These are phyloP conservation scores for Colletotrichum sp. DNA, from an alignment of 2,329 filamentous ascomycete species.

Conservation along the genomic window DNA sequence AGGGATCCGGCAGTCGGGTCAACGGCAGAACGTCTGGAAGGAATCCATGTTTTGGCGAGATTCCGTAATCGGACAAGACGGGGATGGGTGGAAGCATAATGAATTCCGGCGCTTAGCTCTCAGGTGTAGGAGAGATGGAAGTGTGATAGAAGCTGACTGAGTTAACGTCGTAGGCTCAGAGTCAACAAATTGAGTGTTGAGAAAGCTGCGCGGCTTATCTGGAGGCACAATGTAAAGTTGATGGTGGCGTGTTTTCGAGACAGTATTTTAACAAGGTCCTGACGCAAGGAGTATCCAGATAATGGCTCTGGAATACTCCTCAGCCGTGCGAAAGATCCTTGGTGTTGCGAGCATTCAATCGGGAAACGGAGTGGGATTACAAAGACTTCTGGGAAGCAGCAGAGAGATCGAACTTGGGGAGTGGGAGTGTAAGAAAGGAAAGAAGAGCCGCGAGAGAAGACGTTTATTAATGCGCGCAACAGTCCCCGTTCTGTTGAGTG, in stretches of 20 bases:
- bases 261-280: constrained; percentile 42
- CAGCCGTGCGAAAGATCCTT: constrained; percentile 56
- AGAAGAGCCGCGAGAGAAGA: background rate
- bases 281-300: constrained; percentile 71
- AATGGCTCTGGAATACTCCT: constrained; percentile 62
- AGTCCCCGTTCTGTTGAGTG: background rate
- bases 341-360: constrained; percentile 12
- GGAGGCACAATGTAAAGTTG: background rate
- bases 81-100: constrained; percentile 67
- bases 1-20: constrained; percentile 80
- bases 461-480: constrained; percentile 9
- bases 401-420: background rate
- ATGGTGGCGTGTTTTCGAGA: background rate
- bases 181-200: background rate
- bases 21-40: constrained; percentile 83
- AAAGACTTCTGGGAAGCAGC: background rate
- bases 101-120: background rate
- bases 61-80: constrained; percentile 76
- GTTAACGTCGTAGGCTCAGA: background rate
- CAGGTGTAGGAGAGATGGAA: background rate
- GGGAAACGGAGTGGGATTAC: background rate
- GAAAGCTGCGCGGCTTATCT: background rate
- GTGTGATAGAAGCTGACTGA: background rate
- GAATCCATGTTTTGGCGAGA: constrained; percentile 82
- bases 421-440: background rate